Evolutionary conservation across 1,284 basidiomycete genomes (phyloP), one percentile per base, ranked within the genome.

Genomic region (Ceratobasidium theobromae): DNA sequence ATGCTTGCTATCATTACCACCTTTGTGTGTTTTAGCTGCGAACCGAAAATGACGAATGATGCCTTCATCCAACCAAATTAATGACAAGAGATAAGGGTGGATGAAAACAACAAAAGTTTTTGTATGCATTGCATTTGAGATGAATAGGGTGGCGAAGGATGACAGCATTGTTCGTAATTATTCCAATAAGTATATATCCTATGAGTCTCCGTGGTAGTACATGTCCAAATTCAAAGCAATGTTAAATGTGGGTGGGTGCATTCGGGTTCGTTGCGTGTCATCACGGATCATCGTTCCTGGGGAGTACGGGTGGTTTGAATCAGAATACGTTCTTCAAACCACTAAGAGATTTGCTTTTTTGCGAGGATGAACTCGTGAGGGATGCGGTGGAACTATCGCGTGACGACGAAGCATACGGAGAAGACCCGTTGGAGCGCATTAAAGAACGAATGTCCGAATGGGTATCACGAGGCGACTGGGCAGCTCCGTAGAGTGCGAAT

Each of bases 391-490:
- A 65, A 30, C 62, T 53, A 46, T 30, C 41, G 40, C 49, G 62
- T 27, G 62, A 65, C n/a, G 60, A 64, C 35, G 49, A 3, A 16
- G 58, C 32, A 35, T 51, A 52, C 16, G 60, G 45, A 28, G 27
- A 35, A 4, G 62, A 65, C 27, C 41, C 51, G 18, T 53, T 65
- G 21, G 49, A 27, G 35, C 62, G 62, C 62, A 65, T 65, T 21
- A 65, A 23, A 27, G 62, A 65, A 41, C 62, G 62, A 53, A 65
- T 27, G 9, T 65, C 62, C 48, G 62, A 53, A 14, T 65, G 49
- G 40, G 62, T 65, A 53, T 65, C 41, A 40, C 62, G 62, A 28
- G 62, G 62, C 25, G 62, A 65, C 23, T 65, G 62, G 27, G 62
- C 62, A 35, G 62, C 62, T 6, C 62, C 62, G 30, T 65, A 65